Evolutionary conservation across 2,329 filamentous ascomycete genomes (phyloP), one percentile per base, ranked within the genome.

Genomic region (Leptographium wingfieldii): DNA sequence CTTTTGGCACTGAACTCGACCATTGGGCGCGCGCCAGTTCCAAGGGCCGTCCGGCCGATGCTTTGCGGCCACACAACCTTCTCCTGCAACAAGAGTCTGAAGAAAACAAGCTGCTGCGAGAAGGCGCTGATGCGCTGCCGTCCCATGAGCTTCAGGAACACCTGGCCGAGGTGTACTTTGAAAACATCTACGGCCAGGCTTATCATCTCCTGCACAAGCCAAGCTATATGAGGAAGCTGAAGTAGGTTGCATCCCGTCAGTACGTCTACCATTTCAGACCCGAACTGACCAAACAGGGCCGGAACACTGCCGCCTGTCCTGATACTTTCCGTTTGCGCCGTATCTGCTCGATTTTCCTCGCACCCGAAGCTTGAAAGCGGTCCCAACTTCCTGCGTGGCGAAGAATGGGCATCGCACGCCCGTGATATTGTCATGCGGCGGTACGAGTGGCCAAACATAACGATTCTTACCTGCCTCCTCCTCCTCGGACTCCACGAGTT

Each of bases 131-230:
- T 64, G 86, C 86, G 60, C 73, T 99, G 16, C 94, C 94, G 0
- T 78, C 89, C 0, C 86, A 87, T 69, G 92, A 96, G 49, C 83
- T 96, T 14, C 94, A 97, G 70, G 88, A 96, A 69, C 92, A 97
- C 72, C 79, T 99, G 6, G 86, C 92, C 22, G 92, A 97, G 68
- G 85, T 96, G 0, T 99, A 95, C 70, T 99, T 97, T 68, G 92
- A 97, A 68, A 92, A 88, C 67, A 82, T 97, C 0, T 97, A 99
- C 69, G 94, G 94, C 10, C 94, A 97, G 70, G 89, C 90, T 40
- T 99, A 97, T 70, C 88, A 95, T 64, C 76, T 99, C 25, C 81
- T 99, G 11, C 94, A 99, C 73, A 97, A 96, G 70, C 92, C 94
- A 46, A 97, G 92, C 70, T 97, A 95, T 70, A 96, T 97, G 88